Conservation (phyloP, 192 early-diverging fungal genomes). For the Coemansia sp. region DNA sequence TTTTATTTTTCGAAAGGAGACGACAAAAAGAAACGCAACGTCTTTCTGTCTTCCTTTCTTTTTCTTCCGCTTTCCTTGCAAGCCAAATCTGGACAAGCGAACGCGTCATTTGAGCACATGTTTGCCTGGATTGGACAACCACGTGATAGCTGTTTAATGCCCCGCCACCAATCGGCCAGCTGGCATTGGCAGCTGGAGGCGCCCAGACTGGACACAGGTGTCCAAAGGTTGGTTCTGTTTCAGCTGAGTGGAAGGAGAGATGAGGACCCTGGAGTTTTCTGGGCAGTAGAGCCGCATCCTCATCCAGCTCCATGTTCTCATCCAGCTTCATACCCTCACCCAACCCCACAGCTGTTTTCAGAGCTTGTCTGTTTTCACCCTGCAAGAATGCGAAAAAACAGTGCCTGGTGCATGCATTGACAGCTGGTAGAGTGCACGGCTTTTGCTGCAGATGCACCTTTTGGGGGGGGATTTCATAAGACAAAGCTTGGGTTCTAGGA, state of each 20-base stretch:
- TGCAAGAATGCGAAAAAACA: background rate
- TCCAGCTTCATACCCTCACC: no score
- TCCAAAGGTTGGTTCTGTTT: background rate
- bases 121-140: background rate
- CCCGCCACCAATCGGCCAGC: background rate
- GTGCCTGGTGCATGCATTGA: background rate
- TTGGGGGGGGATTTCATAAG: no score
- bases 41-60: constrained; percentile 1
- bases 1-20: background rate
- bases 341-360: no score
- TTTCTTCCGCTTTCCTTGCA: background rate
- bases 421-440: constrained; percentile 15
- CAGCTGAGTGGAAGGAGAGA: no score
- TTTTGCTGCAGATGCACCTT: no score
- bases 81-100: background rate
- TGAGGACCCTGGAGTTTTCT: no score
- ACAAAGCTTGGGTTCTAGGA: no score
- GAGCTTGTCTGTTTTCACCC: no score
- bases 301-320: no score
- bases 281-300: no score
- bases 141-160: background rate
- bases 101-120: background rate
- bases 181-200: background rate
- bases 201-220: no score
- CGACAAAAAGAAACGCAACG: constrained; percentile 2